phyloP scores from a whole-genome alignment of 495 filamentous ascomycete species.

The Aspergillus diversus region DNA sequence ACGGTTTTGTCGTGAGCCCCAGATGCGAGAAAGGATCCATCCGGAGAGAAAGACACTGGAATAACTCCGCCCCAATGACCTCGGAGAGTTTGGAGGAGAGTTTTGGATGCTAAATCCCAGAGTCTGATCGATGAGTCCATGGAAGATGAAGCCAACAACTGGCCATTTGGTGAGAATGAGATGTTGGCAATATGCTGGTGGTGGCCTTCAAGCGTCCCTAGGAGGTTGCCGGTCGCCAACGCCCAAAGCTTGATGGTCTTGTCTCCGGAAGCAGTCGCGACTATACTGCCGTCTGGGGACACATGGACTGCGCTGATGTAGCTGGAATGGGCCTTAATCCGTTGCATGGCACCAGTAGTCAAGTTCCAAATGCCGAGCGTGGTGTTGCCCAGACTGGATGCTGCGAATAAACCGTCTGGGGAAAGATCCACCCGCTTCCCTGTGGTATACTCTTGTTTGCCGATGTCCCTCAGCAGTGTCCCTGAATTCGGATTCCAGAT shows the following conservation, averaged over 20 bases:
- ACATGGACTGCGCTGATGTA: not conserved
- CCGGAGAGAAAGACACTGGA: no score
- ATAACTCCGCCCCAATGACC: no score
- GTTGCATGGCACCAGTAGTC: not conserved
- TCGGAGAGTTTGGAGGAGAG: no score
- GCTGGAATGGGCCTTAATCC: not conserved
- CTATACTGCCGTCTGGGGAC: not conserved
- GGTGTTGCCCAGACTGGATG: not conserved
- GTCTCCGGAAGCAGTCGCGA: not conserved
- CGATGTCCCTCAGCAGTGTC: no score
- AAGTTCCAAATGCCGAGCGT: not conserved
- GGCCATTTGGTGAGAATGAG: not conserved
- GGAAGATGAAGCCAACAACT: no score
- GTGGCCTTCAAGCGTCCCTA: not conserved
- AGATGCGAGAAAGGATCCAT: no score
- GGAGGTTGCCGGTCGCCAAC: not conserved
- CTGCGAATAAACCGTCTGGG: not conserved
- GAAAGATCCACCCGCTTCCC: not conserved
- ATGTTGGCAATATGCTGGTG: not conserved
- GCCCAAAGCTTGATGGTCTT: not conserved
- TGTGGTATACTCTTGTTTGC: not conserved
- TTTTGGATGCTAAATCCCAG: no score
- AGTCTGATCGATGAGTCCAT: no score
- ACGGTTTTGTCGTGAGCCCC: no score
- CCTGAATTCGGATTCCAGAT: not conserved